phyloP scores from a whole-genome alignment of 129 eudicot species.

The Saposhnikovia divaricata region DNA sequence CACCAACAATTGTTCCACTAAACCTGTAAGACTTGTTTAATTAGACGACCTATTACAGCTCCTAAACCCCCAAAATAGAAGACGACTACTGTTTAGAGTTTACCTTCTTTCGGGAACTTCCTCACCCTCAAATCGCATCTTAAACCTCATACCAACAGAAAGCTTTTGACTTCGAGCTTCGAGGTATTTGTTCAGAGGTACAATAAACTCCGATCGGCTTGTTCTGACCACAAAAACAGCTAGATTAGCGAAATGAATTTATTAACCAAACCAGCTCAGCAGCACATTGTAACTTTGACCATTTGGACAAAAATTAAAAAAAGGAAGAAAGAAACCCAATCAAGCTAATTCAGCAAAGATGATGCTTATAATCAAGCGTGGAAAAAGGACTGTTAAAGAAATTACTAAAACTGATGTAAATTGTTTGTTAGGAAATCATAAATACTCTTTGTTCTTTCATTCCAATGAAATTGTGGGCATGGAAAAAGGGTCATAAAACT shows the following conservation, averaged over 20 bases:
- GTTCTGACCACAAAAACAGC: slow-evolving; percentile 48
- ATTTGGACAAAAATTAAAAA: slow-evolving; percentile 2
- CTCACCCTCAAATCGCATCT: slow-evolving; percentile 88
- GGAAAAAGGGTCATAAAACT: neutral
- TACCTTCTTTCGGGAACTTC: slow-evolving; percentile 96
- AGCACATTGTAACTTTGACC: slow-evolving; percentile 80
- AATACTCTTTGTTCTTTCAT: neutral
- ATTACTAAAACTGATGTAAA: neutral
- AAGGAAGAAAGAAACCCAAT: neutral
- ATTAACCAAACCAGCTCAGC: slow-evolving; percentile 41
- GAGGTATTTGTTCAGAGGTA: slow-evolving; percentile 81
- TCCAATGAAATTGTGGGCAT: neutral
- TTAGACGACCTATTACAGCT: neutral
- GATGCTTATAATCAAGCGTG: neutral
- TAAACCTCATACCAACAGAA: slow-evolving; percentile 90
- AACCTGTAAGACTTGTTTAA: slow-evolving; percentile 45
- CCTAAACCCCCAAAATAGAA: slow-evolving; percentile 6
- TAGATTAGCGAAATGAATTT: slow-evolving; percentile 4
- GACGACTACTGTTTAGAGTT: neutral
- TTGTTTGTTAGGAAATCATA: neutral
- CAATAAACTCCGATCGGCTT: slow-evolving; percentile 76
- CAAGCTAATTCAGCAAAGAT: neutral
- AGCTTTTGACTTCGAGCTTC: slow-evolving; percentile 64
- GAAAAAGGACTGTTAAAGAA: neutral
- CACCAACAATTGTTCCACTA: slow-evolving; percentile 95